phyloP scores from a whole-genome alignment of 129 eudicot genomes.

The Flaveria robusta region DNA sequence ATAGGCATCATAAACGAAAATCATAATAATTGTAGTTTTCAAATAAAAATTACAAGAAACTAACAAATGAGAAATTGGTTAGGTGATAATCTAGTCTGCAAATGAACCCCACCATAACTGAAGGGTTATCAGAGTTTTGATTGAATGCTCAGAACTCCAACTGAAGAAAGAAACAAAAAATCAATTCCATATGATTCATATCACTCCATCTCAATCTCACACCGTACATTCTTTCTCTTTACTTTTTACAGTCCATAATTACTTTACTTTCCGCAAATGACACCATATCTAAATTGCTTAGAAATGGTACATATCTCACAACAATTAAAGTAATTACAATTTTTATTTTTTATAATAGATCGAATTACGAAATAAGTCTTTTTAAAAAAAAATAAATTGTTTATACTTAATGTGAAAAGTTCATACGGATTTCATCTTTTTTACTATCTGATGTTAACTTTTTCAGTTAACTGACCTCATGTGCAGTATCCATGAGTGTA shows the following conservation, averaged over 20 bases:
- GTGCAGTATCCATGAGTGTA: too few species aligned
- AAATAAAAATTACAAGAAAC: not conserved
- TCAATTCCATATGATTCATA: constrained; percentile 26
- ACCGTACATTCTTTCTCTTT: constrained; percentile 11
- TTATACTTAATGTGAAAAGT: too few species aligned
- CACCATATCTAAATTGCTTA: not conserved
- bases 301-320: not conserved
- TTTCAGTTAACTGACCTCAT: too few species aligned
- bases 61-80: constrained; percentile 1
- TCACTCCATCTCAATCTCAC: constrained; percentile 28
- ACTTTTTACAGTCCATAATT: not conserved
- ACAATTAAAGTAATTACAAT: not conserved
- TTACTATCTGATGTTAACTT: too few species aligned
- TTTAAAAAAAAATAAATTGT: too few species aligned
- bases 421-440: too few species aligned
- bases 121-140: constrained; percentile 28
- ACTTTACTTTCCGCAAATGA: constrained; percentile 31
- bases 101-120: constrained; percentile 25
- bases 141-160: constrained; percentile 17
- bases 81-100: constrained; percentile 33
- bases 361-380: too few species aligned
- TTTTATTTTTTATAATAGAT: too few species aligned
- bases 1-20: too few species aligned
- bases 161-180: constrained; percentile 24
- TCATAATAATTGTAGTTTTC: not conserved